phyloP scores from a whole-genome alignment of 768 basidiomycete species.

The Termitomyces bulborhizus region DNA sequence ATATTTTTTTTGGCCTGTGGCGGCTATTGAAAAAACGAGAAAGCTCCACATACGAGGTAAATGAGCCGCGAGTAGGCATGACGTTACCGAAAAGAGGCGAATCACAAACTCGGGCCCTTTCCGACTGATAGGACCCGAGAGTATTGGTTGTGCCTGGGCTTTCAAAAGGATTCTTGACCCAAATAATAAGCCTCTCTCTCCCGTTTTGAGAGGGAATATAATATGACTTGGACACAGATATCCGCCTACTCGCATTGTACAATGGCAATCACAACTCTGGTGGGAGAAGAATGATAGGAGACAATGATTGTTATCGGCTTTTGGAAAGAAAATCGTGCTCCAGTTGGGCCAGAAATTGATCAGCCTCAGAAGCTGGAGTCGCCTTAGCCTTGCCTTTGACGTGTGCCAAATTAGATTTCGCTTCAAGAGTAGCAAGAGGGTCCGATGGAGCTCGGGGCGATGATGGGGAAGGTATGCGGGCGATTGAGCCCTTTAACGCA shows the following conservation, averaged over 20 bases:
- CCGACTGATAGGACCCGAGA: too few species aligned
- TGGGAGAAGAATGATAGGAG: neutral
- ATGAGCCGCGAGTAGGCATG: too few species aligned
- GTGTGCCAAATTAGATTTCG: conserved; percentile 14
- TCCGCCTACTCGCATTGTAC: neutral
- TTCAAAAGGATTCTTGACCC: neutral
- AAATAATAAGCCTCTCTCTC: neutral
- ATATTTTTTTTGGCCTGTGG: too few species aligned
- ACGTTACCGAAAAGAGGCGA: too few species aligned
- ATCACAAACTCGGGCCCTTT: too few species aligned
- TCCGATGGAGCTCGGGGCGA: conserved; percentile 20
- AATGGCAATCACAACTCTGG: neutral
- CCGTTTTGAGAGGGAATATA: neutral
- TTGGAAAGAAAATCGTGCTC: conserved; percentile 52
- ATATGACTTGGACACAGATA: neutral
- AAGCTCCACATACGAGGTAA: too few species aligned
- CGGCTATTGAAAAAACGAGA: too few species aligned
- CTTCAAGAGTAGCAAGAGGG: conserved; percentile 49
- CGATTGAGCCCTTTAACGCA: neutral
- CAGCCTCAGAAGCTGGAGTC: conserved; percentile 35
- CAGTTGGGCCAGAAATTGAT: conserved; percentile 60
- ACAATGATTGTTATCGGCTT: conserved; percentile 2
- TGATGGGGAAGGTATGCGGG: neutral
- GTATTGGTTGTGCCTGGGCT: too few species aligned
- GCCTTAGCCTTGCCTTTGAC: conserved; percentile 18